These are phyloP conservation scores for Apiotrichum brassicae DNA, from an alignment of 1,284 basidiomycete genomes.

Conservation along the genomic window DNA sequence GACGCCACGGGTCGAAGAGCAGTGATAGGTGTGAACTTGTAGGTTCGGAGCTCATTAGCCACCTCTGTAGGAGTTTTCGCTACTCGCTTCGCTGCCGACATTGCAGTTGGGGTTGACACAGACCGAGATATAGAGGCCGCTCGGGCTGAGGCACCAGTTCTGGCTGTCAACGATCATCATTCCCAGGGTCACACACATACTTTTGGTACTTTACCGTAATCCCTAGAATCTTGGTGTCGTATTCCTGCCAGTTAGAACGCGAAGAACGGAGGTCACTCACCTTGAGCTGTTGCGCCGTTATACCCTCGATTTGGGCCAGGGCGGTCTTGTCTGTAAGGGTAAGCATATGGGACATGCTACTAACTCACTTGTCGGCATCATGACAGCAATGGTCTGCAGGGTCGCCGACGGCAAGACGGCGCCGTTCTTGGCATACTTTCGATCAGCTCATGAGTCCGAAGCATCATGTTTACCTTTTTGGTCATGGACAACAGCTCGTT, in stretches of 20 bases:
- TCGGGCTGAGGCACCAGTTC: no score
- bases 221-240: constrained; percentile 18
- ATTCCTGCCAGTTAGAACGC: constrained; percentile 7
- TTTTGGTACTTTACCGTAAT: constrained; percentile 6
- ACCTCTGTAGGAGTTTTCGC: no score
- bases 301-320: constrained; percentile 28
- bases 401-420: constrained; percentile 26
- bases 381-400: constrained; percentile 36
- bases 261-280: constrained; percentile 1
- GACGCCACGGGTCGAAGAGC: no score
- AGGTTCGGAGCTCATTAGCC: no score
- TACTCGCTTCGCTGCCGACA: no score
- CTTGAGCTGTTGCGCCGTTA: constrained; percentile 14
- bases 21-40: no score
- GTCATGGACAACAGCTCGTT: constrained; percentile 2
- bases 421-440: constrained; percentile 13
- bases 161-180: no score
- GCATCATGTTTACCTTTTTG: constrained; percentile 7
- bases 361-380: constrained; percentile 37
- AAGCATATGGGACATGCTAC: not conserved
- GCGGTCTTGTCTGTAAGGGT: constrained; percentile 17
- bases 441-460: not conserved
- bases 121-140: no score
- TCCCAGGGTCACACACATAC: no score
- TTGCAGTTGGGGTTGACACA: no score